Evolutionary conservation across 345 rosid genomes (phyloP), one percentile per base, ranked within the genome.

Genomic region (Psidium friedrichsthalianum): DNA sequence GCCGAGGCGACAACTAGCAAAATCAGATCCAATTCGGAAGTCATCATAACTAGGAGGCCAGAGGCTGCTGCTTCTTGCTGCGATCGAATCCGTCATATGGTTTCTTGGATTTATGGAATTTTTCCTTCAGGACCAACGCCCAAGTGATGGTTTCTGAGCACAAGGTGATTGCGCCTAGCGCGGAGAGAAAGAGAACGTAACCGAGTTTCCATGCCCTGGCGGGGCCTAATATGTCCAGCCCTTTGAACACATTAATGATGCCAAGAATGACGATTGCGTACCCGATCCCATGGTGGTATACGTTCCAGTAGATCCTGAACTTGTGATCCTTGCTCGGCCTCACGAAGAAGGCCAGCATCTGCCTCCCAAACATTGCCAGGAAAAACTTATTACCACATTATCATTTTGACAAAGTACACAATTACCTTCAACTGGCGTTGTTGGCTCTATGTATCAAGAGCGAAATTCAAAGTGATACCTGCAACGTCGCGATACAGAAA

Each of bases 241-340:
- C 99, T 88, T 96, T 95, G 84, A 93, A 95, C 53, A 95, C 93
- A 82, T 96, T 96, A 84, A 93, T 6, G 85, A 96, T 87, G 74
- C 95, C 96, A 0, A 96, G 94, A 51, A 88, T 40, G 5, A 95
- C 59, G n/a, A 96, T 90, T 9, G 91, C 58, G 61, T 93, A 95
- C 52, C 99, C 99, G 3, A 95, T 82, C 6, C 94, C 85, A 42
- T 95, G 98, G 86, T 96, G 99, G 87, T 96, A 95, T 58, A 96
- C 87, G 81, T 95, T 95, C 99, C 99, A 96, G 88, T 91, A 93
- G 61, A 90, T 51, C 82, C 96, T 82, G 85, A 55, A 92, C 87
- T 96, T 96, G 93, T 95, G 98, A 84, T 94, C 98, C 91, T 96
- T 96, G 82, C 89, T 92, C 0, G 99, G 99, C 83, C 99, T 90